These are phyloP conservation scores for baker's yeast (Saccharomyces cerevisiae) DNA, from an alignment of 805 yeast species.

Conservation along the genomic window DNA sequence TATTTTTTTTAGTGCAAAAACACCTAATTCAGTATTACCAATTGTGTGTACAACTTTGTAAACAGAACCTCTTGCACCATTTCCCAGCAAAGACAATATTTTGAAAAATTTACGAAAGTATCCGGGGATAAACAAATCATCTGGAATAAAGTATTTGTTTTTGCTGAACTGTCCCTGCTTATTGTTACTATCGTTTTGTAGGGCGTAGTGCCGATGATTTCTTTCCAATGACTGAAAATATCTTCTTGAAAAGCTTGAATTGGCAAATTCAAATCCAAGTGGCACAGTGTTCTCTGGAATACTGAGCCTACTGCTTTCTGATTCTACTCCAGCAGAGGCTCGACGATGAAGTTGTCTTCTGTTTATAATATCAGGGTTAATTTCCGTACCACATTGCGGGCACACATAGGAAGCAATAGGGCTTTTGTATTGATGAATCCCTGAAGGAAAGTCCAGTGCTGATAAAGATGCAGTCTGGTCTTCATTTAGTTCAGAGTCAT, in stretches of 20 bases:
- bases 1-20: constrained; percentile 77
- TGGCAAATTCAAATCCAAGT: neutral
- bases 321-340: neutral
- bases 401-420: constrained; percentile 23
- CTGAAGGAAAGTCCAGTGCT: neutral
- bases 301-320: neutral
- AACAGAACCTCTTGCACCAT: constrained; percentile 81
- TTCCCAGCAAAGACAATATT: constrained; percentile 53
- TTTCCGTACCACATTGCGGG: constrained; percentile 27
- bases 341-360: neutral
- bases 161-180: neutral
- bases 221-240: constrained; percentile 18
- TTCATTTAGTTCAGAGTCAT: neutral
- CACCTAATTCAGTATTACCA: constrained; percentile 63
- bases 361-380: constrained; percentile 5
- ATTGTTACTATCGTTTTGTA: constrained; percentile 1
- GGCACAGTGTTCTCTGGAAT: neutral
- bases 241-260: constrained; percentile 12
- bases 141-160: constrained; percentile 34
- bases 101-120: constrained; percentile 69
- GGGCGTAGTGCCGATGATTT: constrained; percentile 9
- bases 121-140: constrained; percentile 67
- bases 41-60: constrained; percentile 72
- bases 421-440: constrained; percentile 1
- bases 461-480: neutral